Percentiles rank a stretch among this genome's conserved stretches.
phyloP scores from a whole-genome alignment of 345 rosid genomes.

The Brassica incana region DNA sequence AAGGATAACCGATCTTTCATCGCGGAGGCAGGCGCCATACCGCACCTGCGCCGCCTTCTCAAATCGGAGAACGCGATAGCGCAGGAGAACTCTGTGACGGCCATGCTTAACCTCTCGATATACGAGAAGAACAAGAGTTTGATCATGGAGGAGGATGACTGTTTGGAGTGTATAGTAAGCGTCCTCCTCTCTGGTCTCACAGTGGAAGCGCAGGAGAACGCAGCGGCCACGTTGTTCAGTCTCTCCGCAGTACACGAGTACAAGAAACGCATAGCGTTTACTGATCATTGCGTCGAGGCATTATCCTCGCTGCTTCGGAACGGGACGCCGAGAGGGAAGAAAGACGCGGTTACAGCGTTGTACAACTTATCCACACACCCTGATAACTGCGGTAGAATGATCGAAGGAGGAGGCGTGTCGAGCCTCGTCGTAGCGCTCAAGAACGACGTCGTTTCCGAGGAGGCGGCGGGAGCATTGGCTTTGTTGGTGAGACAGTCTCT shows the following conservation, averaged over 20 bases:
- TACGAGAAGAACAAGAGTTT: conserved; percentile 79
- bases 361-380: conserved; percentile 84
- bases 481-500: conserved; percentile 66
- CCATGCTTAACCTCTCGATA: conserved; percentile 86
- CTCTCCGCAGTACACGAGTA: conserved; percentile 88
- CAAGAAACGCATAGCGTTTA: conserved; percentile 77
- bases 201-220: conserved; percentile 86
- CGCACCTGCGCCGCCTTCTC: conserved; percentile 60
- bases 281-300: conserved; percentile 71
- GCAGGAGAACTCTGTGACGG: conserved; percentile 89
- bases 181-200: conserved; percentile 73
- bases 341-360: conserved; percentile 91
- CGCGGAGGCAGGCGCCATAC: conserved; percentile 91
- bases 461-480: conserved; percentile 88
- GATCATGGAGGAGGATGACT: conserved; percentile 80
- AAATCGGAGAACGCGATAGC: conserved; percentile 62
- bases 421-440: conserved; percentile 70
- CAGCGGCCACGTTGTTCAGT: conserved; percentile 92
- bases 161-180: conserved; percentile 68
- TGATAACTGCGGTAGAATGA: conserved; percentile 76
- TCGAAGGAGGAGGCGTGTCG: conserved; percentile 72
- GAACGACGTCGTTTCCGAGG: conserved; percentile 93
- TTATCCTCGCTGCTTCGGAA: conserved; percentile 60
- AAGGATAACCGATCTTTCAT: conserved; percentile 44
- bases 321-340: conserved; percentile 76